Percentiles rank a stretch among this genome's conserved stretches.
phyloP scores from a whole-genome alignment of 1,284 basidiomycete species.

The Coriolopsis trogii region DNA sequence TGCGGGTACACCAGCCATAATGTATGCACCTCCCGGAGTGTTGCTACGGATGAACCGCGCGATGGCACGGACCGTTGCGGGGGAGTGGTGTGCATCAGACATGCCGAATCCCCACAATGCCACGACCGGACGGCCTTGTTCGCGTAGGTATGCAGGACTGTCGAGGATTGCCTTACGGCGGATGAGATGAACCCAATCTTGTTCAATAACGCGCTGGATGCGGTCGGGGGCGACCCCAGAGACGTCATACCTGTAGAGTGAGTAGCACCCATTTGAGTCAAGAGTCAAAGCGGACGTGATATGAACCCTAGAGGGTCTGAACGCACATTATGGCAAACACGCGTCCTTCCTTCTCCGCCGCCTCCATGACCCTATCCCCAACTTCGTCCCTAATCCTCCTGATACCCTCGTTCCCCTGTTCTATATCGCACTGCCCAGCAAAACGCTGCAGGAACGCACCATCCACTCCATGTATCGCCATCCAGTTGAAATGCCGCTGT shows the following conservation, averaged over 20 bases:
- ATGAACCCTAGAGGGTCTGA: neutral
- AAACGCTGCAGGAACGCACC: conserved; percentile 81
- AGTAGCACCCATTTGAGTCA: neutral
- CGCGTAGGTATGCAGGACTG: conserved; percentile 70
- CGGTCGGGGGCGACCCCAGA: conserved; percentile 64
- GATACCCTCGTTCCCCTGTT: conserved; percentile 53
- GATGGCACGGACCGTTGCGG: conserved; percentile 57
- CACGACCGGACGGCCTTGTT: conserved; percentile 67
- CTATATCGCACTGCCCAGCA: conserved; percentile 60
- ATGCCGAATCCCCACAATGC: conserved; percentile 77
- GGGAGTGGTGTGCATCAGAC: conserved; percentile 61
- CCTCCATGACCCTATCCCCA: conserved; percentile 66
- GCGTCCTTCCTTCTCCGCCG: conserved; percentile 74
- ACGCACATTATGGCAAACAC: conserved; percentile 80
- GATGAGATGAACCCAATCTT: conserved; percentile 73
- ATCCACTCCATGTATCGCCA: conserved; percentile 77
- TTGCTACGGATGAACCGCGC: conserved; percentile 54
- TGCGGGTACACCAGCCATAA: conserved; percentile 67
- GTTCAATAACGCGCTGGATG: conserved; percentile 58
- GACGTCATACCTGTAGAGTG: conserved; percentile 70
- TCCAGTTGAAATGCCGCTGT: conserved; percentile 77
- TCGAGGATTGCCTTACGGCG: conserved; percentile 61
- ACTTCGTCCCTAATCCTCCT: conserved; percentile 70
- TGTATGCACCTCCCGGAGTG: conserved; percentile 73
- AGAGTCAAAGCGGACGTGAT: neutral